A percentile compares a stretch with the other conserved stretches of the same genome.
Evolutionary conservation across 2,329 filamentous ascomycete genomes (phyloP).

Genomic region (Rutstroemia sp.): DNA sequence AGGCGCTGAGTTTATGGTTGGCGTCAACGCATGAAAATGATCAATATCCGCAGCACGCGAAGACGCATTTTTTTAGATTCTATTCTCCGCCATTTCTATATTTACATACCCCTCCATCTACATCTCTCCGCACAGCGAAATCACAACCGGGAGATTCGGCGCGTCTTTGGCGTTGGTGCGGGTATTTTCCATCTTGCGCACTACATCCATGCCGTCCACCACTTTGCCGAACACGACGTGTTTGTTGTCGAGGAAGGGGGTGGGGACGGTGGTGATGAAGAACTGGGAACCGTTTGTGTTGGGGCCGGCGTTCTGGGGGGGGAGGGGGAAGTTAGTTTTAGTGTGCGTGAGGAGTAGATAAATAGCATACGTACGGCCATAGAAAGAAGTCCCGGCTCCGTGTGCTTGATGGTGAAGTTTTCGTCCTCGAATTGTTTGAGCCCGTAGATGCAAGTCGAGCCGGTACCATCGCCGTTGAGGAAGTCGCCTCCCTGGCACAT

Average conservation of each 20-base stretch:
- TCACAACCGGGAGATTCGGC: conserved; percentile 75
- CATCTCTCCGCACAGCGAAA: conserved; percentile 92
- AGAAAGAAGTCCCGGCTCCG: conserved; percentile 70
- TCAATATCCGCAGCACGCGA: too few species aligned
- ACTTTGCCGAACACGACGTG: conserved; percentile 95
- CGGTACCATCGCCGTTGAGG: conserved; percentile 85
- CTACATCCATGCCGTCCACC: conserved; percentile 80
- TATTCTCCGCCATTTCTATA: too few species aligned
- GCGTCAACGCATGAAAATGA: too few species aligned
- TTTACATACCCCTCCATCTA: conserved; percentile 33
- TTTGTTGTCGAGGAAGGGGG: conserved; percentile 83
- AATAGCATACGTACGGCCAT: conserved; percentile 68
- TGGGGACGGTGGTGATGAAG: conserved; percentile 87
- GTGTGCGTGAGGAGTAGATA: neutral
- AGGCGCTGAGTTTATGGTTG: too few species aligned
- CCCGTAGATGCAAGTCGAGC: conserved; percentile 82
- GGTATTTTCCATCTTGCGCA: conserved; percentile 86
- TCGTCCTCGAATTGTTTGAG: conserved; percentile 81
- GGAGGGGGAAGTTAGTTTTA: neutral
- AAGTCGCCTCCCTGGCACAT: conserved; percentile 99
- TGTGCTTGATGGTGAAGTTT: conserved; percentile 77
- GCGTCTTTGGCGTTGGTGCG: conserved; percentile 72
- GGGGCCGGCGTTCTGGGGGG: conserved; percentile 69
- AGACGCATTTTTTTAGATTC: too few species aligned
- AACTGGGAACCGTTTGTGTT: conserved; percentile 95